Conservation (phyloP, 148 eudicot species). For the Beta vulgaris region DNA sequence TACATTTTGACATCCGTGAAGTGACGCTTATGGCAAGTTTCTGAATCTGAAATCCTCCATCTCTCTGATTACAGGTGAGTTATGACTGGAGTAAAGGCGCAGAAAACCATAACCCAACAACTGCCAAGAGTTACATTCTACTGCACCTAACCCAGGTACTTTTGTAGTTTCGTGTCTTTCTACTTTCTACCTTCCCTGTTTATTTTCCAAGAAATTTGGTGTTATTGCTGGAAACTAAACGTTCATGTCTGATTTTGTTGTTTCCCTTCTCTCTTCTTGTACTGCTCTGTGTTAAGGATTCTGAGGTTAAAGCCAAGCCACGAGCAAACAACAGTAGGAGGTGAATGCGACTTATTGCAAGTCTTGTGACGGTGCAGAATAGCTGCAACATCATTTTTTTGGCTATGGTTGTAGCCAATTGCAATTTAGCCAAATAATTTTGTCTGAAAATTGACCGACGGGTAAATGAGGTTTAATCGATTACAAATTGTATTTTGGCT, state of each 20-base stretch:
- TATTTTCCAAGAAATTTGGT: neutral
- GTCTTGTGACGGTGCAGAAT: neutral
- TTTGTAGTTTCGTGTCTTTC: too few relatives aligned
- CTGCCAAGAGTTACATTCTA: constrained; percentile 65
- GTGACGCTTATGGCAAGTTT: neutral
- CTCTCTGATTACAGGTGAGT: constrained; percentile 50
- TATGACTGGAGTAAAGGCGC: constrained; percentile 99
- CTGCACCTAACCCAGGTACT: constrained; percentile 78
- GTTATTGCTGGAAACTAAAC: neutral
- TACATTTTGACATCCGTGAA: too few relatives aligned
- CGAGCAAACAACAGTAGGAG: constrained; percentile 27
- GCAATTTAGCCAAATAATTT: neutral
- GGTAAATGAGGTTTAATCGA: too few relatives aligned
- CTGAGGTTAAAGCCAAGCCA: constrained; percentile 42
- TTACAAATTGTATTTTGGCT: neutral
- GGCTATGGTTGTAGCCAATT: neutral
- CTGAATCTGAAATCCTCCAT: neutral
- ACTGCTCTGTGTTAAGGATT: constrained; percentile 24
- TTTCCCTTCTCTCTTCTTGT: neutral
- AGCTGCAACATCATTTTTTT: neutral
- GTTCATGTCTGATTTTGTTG: neutral
- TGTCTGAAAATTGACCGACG: neutral
- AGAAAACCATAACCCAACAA: constrained; percentile 88
- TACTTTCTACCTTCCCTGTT: neutral
- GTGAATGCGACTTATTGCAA: constrained; percentile 13